Base-by-base conservation (phyloP, 164 flowering plant genomes). In the Umbilicus rupestris region DNA sequence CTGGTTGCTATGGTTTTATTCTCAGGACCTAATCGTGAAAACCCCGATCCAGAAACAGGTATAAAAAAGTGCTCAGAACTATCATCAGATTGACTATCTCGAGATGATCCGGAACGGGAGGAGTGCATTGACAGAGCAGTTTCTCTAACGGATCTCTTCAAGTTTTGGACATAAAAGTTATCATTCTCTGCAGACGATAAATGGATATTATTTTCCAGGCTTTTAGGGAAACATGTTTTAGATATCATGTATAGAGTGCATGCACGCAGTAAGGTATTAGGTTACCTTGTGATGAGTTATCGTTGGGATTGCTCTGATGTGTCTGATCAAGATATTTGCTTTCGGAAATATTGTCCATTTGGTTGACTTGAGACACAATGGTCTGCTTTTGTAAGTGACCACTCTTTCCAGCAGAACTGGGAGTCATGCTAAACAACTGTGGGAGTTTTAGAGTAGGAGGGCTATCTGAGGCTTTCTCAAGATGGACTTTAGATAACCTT, bases 121-220 rank as follows among this genome's bases (percentile, higher is more conserved):
- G 85, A 74, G 64, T 74, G 85, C 63, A 73, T 69, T 30, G 84
- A 73, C 46, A 95, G 75, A 73, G 97, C 99, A 52, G 96, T 92
- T 82, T 89, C 97, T 73, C 97, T 82, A 30, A 95, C 92, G 63
- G 94, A 88, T 77, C 88, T 78, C 82, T 87, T 92, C 66, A 95
- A 63, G 70, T 85, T 81, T 73, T 83, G 92, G 55, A 87, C 84
- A 77, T 73, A 85, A 50, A 74, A 76, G 72, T 30, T 71, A 65
- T 86, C 90, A 72, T 74, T 70, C 28, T 83, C 97, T 88, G 85
- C 72, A 69, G 14, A 22, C 11, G 31, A 10, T 20, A 52, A 52
- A 46, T 19, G 20, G 5, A 49, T 22, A 20, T 26, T 28, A 55
- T 55, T 28, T 10, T 22, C 58, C 2, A 24, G 29, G 58, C 30